Evolutionary conservation across 768 basidiomycete genomes (phyloP), one percentile per base, ranked within the genome.

Genomic region (Leccinum ochraceum): DNA sequence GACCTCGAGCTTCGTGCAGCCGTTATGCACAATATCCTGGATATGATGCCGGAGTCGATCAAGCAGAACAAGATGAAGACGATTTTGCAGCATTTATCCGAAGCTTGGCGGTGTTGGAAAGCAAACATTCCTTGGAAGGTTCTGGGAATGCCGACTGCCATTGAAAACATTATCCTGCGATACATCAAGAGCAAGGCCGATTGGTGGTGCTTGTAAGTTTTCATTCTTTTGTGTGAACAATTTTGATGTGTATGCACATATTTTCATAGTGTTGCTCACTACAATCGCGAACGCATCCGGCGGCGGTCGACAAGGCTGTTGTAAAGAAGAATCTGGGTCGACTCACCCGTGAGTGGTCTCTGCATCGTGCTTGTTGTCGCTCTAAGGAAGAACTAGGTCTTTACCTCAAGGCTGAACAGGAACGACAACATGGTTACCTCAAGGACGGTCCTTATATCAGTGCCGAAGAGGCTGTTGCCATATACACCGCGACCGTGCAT

Each of bases 1-100:
- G 97, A 99, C 74, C 82, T 99, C 37, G 97, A 99, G 73, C 79
- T 99, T 49, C 89, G 97, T 57, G 97, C 97, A 0, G 95, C 97
- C 52, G 96, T 99, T 68, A 98, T 99, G 97, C 96, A 98, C 78
- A 96, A 99, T 75, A 98, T 99, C 67, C 81, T 99, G 67, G 96
- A 98, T 79, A 98, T 98, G 96, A 98, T 98, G 96, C 97, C 97
- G 7, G 97, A 98, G 75, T 94, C 92, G 2, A 95, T 98, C 80
- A 95, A 95, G 77, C 94, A 95, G 77, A 99, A 98, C 79, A 98
- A 99, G 80, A 88, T 95, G n/a, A 99, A 99, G 81, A 98, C 97
- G 11, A 98, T 99, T 65, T 71, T 99, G 72, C 97, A 99, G 74
- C 97, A 98, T 74, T 78, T 98, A 66, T 97, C 95, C 3, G 97